Evolutionary conservation across 306 rosid species (phyloP).

Genomic region (Notholithocarpus densiflorus): DNA sequence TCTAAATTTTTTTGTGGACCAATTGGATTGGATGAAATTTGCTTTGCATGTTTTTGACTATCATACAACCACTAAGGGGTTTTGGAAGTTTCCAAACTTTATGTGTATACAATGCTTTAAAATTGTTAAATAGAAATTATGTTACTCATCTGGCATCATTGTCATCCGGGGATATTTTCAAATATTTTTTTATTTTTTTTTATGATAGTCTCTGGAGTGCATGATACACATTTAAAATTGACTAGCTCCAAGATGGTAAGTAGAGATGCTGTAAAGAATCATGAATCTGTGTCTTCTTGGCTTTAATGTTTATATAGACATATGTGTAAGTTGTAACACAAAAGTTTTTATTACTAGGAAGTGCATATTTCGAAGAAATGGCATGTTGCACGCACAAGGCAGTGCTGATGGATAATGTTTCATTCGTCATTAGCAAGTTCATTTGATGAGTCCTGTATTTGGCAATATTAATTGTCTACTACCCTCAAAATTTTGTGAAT

Average conservation of each 20-base stretch:
- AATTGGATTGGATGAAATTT: background rate
- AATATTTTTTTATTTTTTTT: background rate
- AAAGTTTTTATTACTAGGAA: background rate
- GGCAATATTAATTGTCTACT: background rate
- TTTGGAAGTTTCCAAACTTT: background rate
- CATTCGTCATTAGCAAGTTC: background rate
- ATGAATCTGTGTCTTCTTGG: background rate
- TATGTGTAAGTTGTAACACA: background rate
- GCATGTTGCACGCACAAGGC: background rate
- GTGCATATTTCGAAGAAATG: background rate
- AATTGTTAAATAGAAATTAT: background rate
- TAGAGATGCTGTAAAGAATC: background rate
- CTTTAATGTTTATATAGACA: background rate
- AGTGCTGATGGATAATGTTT: background rate
- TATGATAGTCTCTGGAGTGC: background rate
- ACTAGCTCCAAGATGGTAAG: background rate
- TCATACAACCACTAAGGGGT: background rate
- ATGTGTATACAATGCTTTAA: background rate
- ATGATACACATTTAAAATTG: background rate
- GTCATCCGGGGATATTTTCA: background rate
- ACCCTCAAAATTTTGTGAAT: background rate
- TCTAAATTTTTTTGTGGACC: slow-evolving; percentile 13
- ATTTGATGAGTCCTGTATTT: background rate
- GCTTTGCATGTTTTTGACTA: background rate
- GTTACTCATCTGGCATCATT: background rate